Base-by-base conservation (phyloP, 768 basidiomycete species). In the Daedalea quercina region DNA sequence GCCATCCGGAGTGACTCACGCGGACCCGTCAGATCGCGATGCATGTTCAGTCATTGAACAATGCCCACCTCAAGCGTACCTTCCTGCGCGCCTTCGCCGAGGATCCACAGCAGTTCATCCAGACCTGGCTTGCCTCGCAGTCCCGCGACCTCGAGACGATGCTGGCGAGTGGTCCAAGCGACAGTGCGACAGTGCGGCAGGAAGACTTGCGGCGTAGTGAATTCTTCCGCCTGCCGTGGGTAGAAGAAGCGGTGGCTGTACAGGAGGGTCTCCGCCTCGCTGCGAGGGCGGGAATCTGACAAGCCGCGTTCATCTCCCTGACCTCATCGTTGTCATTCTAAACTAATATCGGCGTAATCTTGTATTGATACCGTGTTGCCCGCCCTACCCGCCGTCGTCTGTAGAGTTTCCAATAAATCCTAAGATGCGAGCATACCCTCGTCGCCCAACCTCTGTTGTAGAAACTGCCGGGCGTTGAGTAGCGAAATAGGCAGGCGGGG, bases 151-250 rank as follows among this genome's bases (percentile, higher is more conserved):
- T 97, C 42, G 91, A 94, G 70, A 87, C 81, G 53, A 76, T 94
- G 53, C 75, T 96, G n/a, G 92, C 91, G 26, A 90, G 87, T 64
- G 92, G 91, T 1, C 82, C 87, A 2, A 84, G 81, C 35, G 87
- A 90, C 58, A 87, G 87, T 24, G 76, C 81, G 63, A 83, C 83
- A 1, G 78, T 94, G 9, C 72, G 89, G n/a, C 89, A 90, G 53
- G 93, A 95, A 59, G 93, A 96, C 65, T 70, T 96, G 50, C 79
- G 85, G 56, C 72, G 91, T 48, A 93, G 89, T 63, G 93, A 96
- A 65, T 88, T 93, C 70, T 97, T 96, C 78, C 76, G 78, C 56
- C 68, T 95, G 63, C 90, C 92, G 3, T 97, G 94, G 94, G 92
- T 96, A 12, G 85, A 88, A 22, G 75, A 89, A 73, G 92, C 91